phyloP scores from a whole-genome alignment of 345 rosid species.

The Clausena lansium region DNA sequence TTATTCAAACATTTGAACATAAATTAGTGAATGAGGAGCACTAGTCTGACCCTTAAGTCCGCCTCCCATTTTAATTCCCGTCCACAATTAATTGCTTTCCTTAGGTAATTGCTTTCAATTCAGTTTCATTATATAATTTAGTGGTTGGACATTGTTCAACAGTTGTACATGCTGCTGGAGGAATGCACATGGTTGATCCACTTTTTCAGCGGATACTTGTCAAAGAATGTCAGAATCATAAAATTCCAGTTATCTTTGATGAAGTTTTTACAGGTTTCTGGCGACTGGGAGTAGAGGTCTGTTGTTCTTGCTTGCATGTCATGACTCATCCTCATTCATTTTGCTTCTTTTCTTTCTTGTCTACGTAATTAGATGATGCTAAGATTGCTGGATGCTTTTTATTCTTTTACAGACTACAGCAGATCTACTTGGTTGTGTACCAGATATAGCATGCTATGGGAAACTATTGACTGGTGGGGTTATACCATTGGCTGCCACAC shows the following conservation, averaged over 20 bases:
- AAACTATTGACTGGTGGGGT: constrained; percentile 93
- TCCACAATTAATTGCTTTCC: background rate
- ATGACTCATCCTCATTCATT: background rate
- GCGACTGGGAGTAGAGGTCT: constrained; percentile 95
- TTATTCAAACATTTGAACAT: background rate
- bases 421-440: constrained; percentile 71
- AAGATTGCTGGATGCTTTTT: constrained; percentile 18
- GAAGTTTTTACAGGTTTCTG: constrained; percentile 97
- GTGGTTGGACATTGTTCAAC: constrained; percentile 23
- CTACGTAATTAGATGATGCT: constrained; percentile 1
- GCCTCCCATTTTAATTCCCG: background rate
- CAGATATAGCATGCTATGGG: constrained; percentile 94
- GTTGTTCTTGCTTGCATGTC: constrained; percentile 6
- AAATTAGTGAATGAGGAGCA: background rate
- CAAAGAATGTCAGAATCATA: constrained; percentile 63
- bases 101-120: background rate
- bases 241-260: constrained; percentile 90
- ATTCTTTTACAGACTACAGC: constrained; percentile 59
- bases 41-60: background rate
- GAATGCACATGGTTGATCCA: constrained; percentile 97
- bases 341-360: background rate
- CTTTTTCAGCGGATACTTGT: constrained; percentile 87
- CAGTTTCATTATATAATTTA: background rate
- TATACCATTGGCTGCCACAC: constrained; percentile 84
- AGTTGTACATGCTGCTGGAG: constrained; percentile 96